Evolutionary conservation across 2,329 filamentous ascomycete genomes (phyloP).

Genomic region (Scortechinia acanthostroma): DNA sequence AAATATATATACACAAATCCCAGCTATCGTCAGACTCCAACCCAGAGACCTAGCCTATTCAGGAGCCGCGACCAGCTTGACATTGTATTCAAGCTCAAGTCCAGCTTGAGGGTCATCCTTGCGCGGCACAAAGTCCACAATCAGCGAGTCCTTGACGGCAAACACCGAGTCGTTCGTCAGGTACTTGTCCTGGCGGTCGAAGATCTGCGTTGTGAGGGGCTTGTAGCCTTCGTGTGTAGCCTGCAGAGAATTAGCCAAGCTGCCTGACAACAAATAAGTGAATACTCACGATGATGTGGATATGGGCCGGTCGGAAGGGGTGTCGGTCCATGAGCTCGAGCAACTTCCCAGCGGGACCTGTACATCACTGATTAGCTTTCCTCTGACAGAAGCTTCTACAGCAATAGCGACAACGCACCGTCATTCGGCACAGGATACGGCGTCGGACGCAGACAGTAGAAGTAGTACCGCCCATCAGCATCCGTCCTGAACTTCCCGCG

Average conservation of each 20-base stretch:
- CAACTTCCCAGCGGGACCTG: constrained; percentile 34
- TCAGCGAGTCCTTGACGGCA: constrained; percentile 42
- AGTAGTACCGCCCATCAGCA: constrained; percentile 51
- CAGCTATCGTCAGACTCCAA: too few relatives aligned
- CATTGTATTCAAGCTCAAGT: constrained; percentile 14
- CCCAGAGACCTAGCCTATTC: background rate
- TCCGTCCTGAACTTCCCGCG: constrained; percentile 68
- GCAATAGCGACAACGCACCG: constrained; percentile 44
- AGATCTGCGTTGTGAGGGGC: constrained; percentile 70
- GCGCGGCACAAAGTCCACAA: constrained; percentile 39
- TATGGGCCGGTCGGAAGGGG: constrained; percentile 38
- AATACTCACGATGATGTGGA: constrained; percentile 36
- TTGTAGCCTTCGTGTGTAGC: constrained; percentile 59
- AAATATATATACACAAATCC: too few relatives aligned
- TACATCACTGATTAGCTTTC: constrained; percentile 56
- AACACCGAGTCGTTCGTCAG: constrained; percentile 42
- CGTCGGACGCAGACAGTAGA: constrained; percentile 54
- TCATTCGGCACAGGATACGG: constrained; percentile 45
- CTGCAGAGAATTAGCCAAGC: constrained; percentile 13
- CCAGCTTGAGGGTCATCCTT: constrained; percentile 19
- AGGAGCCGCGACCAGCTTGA: constrained; percentile 5
- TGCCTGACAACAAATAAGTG: background rate
- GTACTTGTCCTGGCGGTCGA: constrained; percentile 62
- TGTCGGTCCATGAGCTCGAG: constrained; percentile 36
- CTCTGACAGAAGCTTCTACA: constrained; percentile 45